Percentiles rank a stretch among this genome's conserved stretches.
phyloP scores from a whole-genome alignment of 192 early-diverging fungal species.

The Coemansia sp. region DNA sequence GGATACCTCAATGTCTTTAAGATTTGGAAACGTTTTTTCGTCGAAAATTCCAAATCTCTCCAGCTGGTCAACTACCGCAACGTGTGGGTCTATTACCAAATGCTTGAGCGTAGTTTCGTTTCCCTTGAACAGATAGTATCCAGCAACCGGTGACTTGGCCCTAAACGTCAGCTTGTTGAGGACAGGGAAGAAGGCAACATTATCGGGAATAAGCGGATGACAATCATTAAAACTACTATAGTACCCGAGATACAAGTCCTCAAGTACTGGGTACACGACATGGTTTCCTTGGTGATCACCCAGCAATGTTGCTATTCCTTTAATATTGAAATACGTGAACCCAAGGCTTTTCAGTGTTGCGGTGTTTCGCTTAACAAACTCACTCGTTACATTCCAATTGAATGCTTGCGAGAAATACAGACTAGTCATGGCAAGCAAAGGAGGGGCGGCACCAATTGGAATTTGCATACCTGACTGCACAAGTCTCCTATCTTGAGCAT shows the following conservation, averaged over 20 bases:
- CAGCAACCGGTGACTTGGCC: neutral
- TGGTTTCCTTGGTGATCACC: neutral
- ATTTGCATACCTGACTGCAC: neutral
- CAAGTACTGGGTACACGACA: neutral
- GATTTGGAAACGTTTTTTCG: neutral
- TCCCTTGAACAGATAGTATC: neutral
- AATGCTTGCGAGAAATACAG: neutral
- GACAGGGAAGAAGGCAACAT: neutral
- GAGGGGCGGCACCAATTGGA: neutral
- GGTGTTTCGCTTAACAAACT: neutral
- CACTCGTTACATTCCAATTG: neutral
- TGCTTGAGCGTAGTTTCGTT: neutral
- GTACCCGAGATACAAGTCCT: neutral
- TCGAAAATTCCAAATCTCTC: neutral
- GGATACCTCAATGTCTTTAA: neutral
- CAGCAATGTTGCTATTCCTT: neutral
- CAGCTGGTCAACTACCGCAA: neutral
- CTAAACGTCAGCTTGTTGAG: neutral
- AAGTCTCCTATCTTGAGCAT: neutral
- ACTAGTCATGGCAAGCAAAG: neutral
- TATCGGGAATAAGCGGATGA: neutral
- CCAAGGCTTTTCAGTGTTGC: neutral
- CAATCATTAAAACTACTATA: neutral
- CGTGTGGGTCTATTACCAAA: neutral
- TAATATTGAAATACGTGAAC: neutral